Percentiles rank a stretch among this genome's conserved stretches.
Evolutionary conservation across 495 filamentous ascomycete species (phyloP).

Genomic region (Xylaria venustula): DNA sequence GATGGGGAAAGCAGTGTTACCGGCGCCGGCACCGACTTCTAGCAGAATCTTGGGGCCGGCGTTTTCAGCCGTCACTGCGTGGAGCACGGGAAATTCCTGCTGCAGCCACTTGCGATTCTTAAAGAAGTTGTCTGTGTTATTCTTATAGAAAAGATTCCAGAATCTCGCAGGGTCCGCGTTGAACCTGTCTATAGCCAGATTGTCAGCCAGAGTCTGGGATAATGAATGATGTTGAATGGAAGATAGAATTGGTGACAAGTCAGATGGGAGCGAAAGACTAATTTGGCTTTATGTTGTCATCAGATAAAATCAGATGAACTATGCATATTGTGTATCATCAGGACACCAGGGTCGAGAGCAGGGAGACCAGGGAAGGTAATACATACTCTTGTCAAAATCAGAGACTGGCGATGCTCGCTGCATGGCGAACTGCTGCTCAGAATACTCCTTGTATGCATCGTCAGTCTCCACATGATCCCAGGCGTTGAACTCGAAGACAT

Average conservation of each 20-base stretch:
- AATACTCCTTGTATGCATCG: slow-evolving; percentile 75
- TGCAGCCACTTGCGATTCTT: slow-evolving; percentile 96
- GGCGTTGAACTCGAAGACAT: slow-evolving; percentile 94
- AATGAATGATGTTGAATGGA: background rate
- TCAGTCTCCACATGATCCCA: slow-evolving; percentile 97
- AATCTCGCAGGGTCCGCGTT: slow-evolving; percentile 86
- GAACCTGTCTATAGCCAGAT: slow-evolving; percentile 59
- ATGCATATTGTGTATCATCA: slow-evolving; percentile 62
- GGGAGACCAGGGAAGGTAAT: background rate
- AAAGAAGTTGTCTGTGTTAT: slow-evolving; percentile 96
- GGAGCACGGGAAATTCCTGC: slow-evolving; percentile 89
- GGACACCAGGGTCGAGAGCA: slow-evolving; percentile 20
- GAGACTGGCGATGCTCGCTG: slow-evolving; percentile 81
- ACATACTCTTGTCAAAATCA: slow-evolving; percentile 76
- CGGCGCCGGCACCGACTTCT: slow-evolving; percentile 92
- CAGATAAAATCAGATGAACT: slow-evolving; percentile 60
- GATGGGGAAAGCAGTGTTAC: slow-evolving; percentile 93
- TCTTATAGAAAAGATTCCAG: slow-evolving; percentile 96
- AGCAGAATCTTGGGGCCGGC: slow-evolving; percentile 65
- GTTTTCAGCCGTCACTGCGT: slow-evolving; percentile 61
- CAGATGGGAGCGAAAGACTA: slow-evolving; percentile 68
- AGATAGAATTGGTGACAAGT: slow-evolving; percentile 25
- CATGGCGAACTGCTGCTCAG: slow-evolving; percentile 73
- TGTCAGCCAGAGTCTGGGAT: slow-evolving; percentile 31
- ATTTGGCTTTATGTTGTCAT: slow-evolving; percentile 51